phyloP scores from a whole-genome alignment of 805 yeast species.

The Yamadazyma ubonensis region DNA sequence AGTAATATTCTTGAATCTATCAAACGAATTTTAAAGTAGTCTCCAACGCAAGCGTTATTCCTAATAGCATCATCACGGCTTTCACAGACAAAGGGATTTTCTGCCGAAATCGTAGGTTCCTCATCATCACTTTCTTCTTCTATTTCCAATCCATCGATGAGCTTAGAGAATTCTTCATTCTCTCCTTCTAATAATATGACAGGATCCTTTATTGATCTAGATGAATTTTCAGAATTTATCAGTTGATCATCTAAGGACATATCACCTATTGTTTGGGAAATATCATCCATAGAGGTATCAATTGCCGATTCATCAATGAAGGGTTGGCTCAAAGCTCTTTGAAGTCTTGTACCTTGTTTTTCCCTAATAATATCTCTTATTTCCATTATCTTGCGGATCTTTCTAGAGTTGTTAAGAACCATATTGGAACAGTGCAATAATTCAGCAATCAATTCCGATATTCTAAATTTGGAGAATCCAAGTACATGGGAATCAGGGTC shows the following conservation, averaged over 20 bases:
- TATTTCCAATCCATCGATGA: slow-evolving; percentile 25
- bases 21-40: slow-evolving; percentile 76
- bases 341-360: slow-evolving; percentile 42
- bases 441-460: slow-evolving; percentile 92
- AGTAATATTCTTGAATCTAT: slow-evolving; percentile 70
- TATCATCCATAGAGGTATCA: slow-evolving; percentile 19
- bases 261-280: slow-evolving; percentile 39
- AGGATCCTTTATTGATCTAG: slow-evolving; percentile 18
- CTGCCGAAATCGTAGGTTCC: slow-evolving; percentile 43
- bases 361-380: slow-evolving; percentile 67
- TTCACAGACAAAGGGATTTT: slow-evolving; percentile 42
- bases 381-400: slow-evolving; percentile 63
- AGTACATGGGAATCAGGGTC: slow-evolving; percentile 44
- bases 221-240: background rate
- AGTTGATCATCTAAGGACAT: slow-evolving; percentile 33
- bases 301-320: slow-evolving; percentile 11
- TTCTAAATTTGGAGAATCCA: slow-evolving; percentile 88
- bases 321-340: slow-evolving; percentile 36
- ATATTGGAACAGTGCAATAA: slow-evolving; percentile 95
- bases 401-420: slow-evolving; percentile 80
- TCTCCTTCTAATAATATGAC: slow-evolving; percentile 15
- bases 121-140: slow-evolving; percentile 44
- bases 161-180: slow-evolving; percentile 20
- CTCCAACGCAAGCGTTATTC: slow-evolving; percentile 75
- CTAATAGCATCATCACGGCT: slow-evolving; percentile 39